Evolutionary conservation across 2,329 filamentous ascomycete genomes (phyloP).

Genomic region (Exophiala sideris): DNA sequence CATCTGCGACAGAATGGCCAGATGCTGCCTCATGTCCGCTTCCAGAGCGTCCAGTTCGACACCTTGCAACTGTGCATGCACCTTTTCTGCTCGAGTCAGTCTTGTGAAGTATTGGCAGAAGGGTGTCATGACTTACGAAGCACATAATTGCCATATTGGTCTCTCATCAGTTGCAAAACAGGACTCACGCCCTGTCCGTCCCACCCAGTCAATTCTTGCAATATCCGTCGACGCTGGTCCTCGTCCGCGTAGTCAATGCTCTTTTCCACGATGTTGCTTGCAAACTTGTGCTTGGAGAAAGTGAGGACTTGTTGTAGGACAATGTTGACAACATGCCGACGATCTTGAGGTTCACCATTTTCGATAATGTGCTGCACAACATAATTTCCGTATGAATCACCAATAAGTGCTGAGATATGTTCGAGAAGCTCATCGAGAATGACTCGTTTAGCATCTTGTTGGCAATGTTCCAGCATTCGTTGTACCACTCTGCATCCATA

Average conservation of each 20-base stretch:
- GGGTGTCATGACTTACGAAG: constrained; percentile 67
- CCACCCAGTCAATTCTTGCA: constrained; percentile 58
- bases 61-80: constrained; percentile 63
- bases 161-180: constrained; percentile 76
- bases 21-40: constrained; percentile 61
- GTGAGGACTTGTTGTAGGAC: constrained; percentile 69
- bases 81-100: constrained; percentile 63
- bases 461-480: constrained; percentile 80
- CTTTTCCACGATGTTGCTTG: constrained; percentile 95
- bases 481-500: constrained; percentile 94
- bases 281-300: constrained; percentile 91
- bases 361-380: constrained; percentile 89
- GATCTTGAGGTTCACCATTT: constrained; percentile 70
- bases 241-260: constrained; percentile 71
- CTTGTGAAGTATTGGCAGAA: constrained; percentile 4
- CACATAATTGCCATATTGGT: constrained; percentile 94
- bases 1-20: constrained; percentile 61
- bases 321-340: constrained; percentile 66
- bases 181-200: constrained; percentile 65
- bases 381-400: constrained; percentile 92
- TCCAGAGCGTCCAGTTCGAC: constrained; percentile 59
- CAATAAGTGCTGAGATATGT: constrained; percentile 68
- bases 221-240: constrained; percentile 67
- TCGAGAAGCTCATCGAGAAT: constrained; percentile 77
- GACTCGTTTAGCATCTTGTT: constrained; percentile 64